These are phyloP conservation scores for Apophysomyces sp. DNA, from an alignment of 371 early-diverging fungal genomes.

Conservation along the genomic window DNA sequence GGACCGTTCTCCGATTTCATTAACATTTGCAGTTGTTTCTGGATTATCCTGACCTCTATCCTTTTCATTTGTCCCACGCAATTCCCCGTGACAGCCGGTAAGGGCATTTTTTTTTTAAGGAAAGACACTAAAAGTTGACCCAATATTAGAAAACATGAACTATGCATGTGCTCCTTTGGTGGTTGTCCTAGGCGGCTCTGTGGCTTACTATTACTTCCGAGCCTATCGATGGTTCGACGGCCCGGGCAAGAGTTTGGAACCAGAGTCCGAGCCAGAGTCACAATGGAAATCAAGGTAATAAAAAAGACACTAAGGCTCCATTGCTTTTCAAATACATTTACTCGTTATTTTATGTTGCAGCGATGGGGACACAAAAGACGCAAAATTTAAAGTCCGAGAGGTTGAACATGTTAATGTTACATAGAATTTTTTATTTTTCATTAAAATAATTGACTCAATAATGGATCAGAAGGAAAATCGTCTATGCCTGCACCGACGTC, in stretches of 20 bases:
- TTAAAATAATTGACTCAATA: not conserved
- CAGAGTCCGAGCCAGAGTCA: conserved; percentile 32
- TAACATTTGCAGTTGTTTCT: conserved; percentile 48
- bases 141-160: conserved; percentile 38
- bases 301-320: not conserved
- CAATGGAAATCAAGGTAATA: conserved; percentile 2
- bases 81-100: conserved; percentile 53
- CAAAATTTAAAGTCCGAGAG: not conserved
- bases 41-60: conserved; percentile 59
- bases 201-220: conserved; percentile 45
- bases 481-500: conserved; percentile 2
- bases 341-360: not conserved
- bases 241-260: conserved; percentile 37
- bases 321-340: too few relatives aligned
- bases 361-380: not conserved
- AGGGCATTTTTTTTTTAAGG: not conserved
- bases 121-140: not conserved
- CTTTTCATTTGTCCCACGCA: conserved; percentile 63
- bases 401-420: not conserved
- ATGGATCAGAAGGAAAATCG: conserved; percentile 1
- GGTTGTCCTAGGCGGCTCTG: conserved; percentile 26
- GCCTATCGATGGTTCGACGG: conserved; percentile 56
- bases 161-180: conserved; percentile 37
- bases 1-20: conserved; percentile 55
- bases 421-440: not conserved